These are phyloP conservation scores for Leptoxyphium fumago DNA, from an alignment of 2,329 filamentous ascomycete genomes.

Conservation along the genomic window DNA sequence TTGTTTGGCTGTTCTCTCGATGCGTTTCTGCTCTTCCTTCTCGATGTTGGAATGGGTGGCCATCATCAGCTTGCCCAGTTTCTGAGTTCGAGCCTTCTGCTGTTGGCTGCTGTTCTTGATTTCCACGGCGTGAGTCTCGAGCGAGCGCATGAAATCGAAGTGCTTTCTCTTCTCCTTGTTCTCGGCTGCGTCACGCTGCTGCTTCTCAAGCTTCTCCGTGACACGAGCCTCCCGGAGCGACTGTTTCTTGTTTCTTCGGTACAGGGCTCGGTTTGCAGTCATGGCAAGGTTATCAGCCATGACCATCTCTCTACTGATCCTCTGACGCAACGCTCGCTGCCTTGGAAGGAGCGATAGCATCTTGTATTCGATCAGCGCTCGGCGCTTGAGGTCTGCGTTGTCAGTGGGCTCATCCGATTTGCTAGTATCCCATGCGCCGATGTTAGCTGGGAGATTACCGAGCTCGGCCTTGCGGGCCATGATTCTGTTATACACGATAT, in stretches of 20 bases:
- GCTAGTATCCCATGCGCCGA: constrained; percentile 71
- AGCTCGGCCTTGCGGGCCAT: constrained; percentile 71
- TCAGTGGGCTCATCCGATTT: constrained; percentile 52
- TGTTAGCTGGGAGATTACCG: constrained; percentile 67
- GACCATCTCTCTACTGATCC: constrained; percentile 82
- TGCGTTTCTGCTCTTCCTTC: constrained; percentile 96
- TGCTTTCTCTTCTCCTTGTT: constrained; percentile 97
- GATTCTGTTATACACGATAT: constrained; percentile 80
- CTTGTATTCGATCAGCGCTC: constrained; percentile 91
- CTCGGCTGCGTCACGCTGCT: constrained; percentile 91
- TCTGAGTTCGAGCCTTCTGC: constrained; percentile 63
- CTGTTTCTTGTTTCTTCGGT: constrained; percentile 94
- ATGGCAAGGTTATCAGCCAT: constrained; percentile 92
- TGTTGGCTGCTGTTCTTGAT: constrained; percentile 52
- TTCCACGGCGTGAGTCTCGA: constrained; percentile 68
- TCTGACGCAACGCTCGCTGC: constrained; percentile 72
- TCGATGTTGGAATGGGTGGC: constrained; percentile 89
- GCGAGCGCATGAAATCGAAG: constrained; percentile 74
- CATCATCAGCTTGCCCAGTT: constrained; percentile 80
- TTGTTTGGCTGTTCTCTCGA: constrained; percentile 95
- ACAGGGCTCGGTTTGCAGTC: constrained; percentile 84
- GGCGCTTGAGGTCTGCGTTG: constrained; percentile 73
- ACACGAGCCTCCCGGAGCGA: constrained; percentile 88
- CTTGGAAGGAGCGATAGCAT: constrained; percentile 75
- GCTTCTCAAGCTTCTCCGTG: constrained; percentile 97